A percentile compares a stretch with the other conserved stretches of the same genome.
These are phyloP conservation scores for Hyphopichia wangnamkhiaoensis DNA, from an alignment of 1,139 yeast species.

Conservation along the genomic window DNA sequence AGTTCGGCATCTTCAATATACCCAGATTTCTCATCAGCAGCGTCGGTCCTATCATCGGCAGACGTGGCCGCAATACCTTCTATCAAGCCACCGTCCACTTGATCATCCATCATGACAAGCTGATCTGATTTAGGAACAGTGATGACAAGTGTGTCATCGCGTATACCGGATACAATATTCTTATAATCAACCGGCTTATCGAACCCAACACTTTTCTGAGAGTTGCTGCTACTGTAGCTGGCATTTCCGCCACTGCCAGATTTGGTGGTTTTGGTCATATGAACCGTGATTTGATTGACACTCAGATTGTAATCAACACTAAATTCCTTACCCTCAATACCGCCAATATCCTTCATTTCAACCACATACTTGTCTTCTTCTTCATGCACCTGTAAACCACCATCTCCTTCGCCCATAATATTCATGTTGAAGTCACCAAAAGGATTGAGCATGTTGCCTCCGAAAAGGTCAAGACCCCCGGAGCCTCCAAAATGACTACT, in stretches of 20 bases:
- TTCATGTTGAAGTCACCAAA: background rate
- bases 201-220: constrained; percentile 6
- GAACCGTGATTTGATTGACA: constrained; percentile 1
- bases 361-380: constrained; percentile 2
- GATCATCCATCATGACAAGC: background rate
- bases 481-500: background rate
- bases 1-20: constrained; percentile 4
- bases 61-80: constrained; percentile 4
- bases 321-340: constrained; percentile 6
- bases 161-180: background rate
- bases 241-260: background rate
- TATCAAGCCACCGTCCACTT: constrained; percentile 1
- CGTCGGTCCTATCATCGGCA: background rate
- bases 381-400: constrained; percentile 1
- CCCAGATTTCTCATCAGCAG: background rate
- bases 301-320: constrained; percentile 3
- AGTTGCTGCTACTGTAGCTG: constrained; percentile 3
- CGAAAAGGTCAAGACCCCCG: background rate
- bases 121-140: constrained; percentile 4
- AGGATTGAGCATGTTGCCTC: background rate
- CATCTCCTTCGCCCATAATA: background rate
- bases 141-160: constrained; percentile 1
- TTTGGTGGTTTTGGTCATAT: background rate
- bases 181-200: constrained; percentile 5
- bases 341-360: constrained; percentile 3